phyloP scores from a whole-genome alignment of 345 rosid genomes.

The Salix exigua region DNA sequence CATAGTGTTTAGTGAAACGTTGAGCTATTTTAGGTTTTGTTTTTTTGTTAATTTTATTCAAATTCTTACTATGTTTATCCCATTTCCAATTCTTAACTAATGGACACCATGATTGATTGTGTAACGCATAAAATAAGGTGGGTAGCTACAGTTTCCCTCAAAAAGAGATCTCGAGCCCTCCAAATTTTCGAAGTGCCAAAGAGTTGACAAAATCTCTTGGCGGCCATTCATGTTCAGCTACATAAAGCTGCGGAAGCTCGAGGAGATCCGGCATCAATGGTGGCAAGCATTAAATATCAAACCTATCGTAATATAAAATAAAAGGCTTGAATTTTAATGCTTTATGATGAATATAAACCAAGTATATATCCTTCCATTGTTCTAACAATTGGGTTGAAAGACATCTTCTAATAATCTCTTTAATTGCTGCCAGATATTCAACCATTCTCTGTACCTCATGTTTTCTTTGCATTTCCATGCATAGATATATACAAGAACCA shows the following conservation, averaged over 20 bases:
- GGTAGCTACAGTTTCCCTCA: not conserved
- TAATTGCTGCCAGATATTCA: slow-evolving; percentile 25
- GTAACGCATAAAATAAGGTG: not conserved
- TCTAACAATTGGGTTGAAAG: slow-evolving; percentile 35
- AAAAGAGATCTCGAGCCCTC: not conserved
- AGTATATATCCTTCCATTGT: not conserved
- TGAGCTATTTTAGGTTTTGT: no score
- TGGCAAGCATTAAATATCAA: not conserved
- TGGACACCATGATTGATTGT: not conserved
- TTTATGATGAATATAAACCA: not conserved
- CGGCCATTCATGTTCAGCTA: slow-evolving; percentile 28
- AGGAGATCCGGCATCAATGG: slow-evolving; percentile 41
- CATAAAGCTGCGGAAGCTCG: slow-evolving; percentile 18
- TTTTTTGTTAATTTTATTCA: not conserved
- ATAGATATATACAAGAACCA: slow-evolving; percentile 7
- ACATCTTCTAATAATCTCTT: slow-evolving; percentile 22
- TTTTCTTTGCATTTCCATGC: slow-evolving; percentile 35
- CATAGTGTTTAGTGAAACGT: no score
- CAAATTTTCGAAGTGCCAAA: not conserved
- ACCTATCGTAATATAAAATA: not conserved
- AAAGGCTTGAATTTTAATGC: not conserved
- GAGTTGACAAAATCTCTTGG: slow-evolving; percentile 8
- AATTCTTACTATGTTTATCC: not conserved
- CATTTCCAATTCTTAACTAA: not conserved
- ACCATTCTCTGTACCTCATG: slow-evolving; percentile 38